Evolutionary conservation across 225 moss, liverwort and hornwort species (phyloP).

Genomic region (Rhytidiadelphus loreus): DNA sequence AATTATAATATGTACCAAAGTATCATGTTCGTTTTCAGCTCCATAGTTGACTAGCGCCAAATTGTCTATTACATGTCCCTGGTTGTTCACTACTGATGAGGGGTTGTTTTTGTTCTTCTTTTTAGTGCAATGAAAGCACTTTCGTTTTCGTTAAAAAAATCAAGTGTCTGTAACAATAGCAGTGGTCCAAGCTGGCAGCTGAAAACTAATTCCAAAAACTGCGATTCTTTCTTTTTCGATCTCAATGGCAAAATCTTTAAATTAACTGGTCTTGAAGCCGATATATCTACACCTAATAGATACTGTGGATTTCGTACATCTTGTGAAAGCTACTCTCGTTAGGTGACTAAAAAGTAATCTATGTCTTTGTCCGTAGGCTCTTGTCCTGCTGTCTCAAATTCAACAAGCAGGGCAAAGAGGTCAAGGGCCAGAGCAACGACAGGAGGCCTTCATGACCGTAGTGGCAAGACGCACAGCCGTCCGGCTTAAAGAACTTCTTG

Average conservation of each 20-base stretch:
- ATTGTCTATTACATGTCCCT: background rate
- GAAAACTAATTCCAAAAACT: background rate
- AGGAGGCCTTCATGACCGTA: constrained; percentile 55
- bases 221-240: background rate
- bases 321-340: background rate
- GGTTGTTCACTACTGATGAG: background rate
- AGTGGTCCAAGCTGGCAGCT: background rate
- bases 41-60: background rate
- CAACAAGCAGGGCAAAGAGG: constrained; percentile 53
- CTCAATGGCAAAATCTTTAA: background rate
- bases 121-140: background rate
- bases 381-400: constrained; percentile 56
- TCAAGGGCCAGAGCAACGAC: constrained; percentile 72
- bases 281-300: background rate
- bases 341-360: background rate
- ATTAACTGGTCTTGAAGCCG: background rate
- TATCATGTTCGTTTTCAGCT: background rate
- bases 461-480: constrained; percentile 56
- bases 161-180: background rate
- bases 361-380: constrained; percentile 41
- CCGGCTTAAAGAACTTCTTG: constrained; percentile 75
- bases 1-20: background rate
- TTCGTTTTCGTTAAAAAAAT: background rate
- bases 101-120: background rate
- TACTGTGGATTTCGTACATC: background rate